phyloP scores from a whole-genome alignment of 495 filamentous ascomycete genomes.

The Bacidia gigantensis region DNA sequence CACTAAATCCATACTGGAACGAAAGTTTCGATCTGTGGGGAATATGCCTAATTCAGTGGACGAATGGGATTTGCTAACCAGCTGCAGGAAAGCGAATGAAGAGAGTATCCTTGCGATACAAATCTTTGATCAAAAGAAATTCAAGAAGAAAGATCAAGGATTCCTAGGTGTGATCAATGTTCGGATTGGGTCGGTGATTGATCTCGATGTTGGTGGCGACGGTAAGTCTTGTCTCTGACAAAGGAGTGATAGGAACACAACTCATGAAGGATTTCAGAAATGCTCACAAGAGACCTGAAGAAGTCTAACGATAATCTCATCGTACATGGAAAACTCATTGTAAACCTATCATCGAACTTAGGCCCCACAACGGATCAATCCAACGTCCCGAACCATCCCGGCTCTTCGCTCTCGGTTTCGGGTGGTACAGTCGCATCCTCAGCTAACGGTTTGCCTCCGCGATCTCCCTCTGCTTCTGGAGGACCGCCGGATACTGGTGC shows the following conservation, averaged over 20 bases:
- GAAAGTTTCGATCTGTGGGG: slow-evolving; percentile 92
- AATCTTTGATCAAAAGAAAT: slow-evolving; percentile 99
- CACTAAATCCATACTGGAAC: slow-evolving; percentile 98
- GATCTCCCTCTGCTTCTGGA: slow-evolving; percentile 14
- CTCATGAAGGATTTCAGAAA: slow-evolving; percentile 38
- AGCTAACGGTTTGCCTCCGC: slow-evolving; percentile 15
- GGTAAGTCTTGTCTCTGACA: slow-evolving; percentile 42
- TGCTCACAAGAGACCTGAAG: slow-evolving; percentile 96
- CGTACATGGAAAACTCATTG: slow-evolving; percentile 92
- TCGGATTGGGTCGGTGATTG: slow-evolving; percentile 82
- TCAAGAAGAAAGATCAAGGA: slow-evolving; percentile 99
- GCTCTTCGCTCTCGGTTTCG: slow-evolving; percentile 14
- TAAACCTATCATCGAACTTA: slow-evolving; percentile 88
- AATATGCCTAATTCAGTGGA: neutral
- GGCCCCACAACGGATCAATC: slow-evolving; percentile 35
- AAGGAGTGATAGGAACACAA: slow-evolving; percentile 3
- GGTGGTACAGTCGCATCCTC: slow-evolving; percentile 12
- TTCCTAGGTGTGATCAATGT: slow-evolving; percentile 97
- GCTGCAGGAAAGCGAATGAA: slow-evolving; percentile 62
- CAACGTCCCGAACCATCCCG: slow-evolving; percentile 25
- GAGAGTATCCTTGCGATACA: slow-evolving; percentile 95
- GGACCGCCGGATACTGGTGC: slow-evolving; percentile 6
- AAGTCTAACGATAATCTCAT: slow-evolving; percentile 97
- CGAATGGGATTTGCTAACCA: slow-evolving; percentile 5
- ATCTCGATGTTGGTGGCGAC: slow-evolving; percentile 77